phyloP scores from a whole-genome alignment of 148 eudicot species.

The Chenopodium suecicum region DNA sequence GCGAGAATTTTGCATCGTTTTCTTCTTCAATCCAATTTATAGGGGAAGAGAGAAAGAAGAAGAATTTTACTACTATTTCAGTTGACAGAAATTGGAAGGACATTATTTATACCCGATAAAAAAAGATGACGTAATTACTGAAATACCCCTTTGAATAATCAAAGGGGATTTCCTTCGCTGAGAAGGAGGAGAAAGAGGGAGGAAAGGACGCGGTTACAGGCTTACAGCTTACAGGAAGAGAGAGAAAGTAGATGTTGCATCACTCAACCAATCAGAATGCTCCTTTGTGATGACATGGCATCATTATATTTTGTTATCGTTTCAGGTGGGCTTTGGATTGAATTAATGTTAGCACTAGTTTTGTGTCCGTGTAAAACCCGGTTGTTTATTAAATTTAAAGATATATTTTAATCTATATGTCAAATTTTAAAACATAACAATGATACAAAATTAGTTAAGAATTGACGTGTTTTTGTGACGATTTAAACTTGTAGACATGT shows the following conservation, averaged over 20 bases:
- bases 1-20: too few relatives aligned
- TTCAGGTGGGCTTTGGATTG: too few relatives aligned
- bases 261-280: slow-evolving; percentile 32
- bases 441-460: too few relatives aligned
- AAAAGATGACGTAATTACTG: background rate
- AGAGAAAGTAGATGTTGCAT: slow-evolving; percentile 9
- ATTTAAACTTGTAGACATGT: too few relatives aligned
- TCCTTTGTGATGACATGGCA: slow-evolving; percentile 24
- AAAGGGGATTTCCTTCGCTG: slow-evolving; percentile 4
- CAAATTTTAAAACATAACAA: too few relatives aligned
- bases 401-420: too few relatives aligned
- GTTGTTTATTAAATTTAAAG: too few relatives aligned
- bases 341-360: too few relatives aligned
- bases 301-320: background rate
- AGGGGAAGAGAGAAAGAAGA: background rate
- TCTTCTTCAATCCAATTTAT: too few relatives aligned
- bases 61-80: background rate
- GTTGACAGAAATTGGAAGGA: background rate
- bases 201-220: slow-evolving; percentile 3
- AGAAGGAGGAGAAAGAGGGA: background rate
- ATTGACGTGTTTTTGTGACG: too few relatives aligned
- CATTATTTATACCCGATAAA: background rate
- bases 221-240: background rate
- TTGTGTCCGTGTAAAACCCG: too few relatives aligned
- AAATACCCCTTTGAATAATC: background rate